phyloP scores from a whole-genome alignment of 1,284 basidiomycete species.

The Boletus austroedulis region DNA sequence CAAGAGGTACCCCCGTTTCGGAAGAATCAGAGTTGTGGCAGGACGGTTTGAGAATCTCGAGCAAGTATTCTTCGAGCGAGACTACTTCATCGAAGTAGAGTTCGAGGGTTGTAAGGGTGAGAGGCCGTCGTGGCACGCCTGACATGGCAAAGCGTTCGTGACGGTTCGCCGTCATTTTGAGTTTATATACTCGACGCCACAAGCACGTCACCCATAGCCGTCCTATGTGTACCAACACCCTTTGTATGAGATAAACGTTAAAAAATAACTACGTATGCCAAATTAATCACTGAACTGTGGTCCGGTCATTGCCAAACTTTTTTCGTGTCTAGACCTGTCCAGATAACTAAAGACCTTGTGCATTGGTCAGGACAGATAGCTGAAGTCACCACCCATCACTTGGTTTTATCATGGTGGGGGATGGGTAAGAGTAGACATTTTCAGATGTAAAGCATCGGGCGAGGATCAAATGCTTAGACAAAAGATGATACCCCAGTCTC shows the following conservation, averaged over 20 bases:
- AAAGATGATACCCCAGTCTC: background rate
- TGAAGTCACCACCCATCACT: background rate
- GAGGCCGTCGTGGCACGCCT: background rate
- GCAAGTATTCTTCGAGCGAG: constrained; percentile 45
- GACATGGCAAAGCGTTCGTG: constrained; percentile 11
- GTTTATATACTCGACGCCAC: background rate
- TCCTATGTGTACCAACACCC: no score
- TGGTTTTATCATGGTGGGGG: no score
- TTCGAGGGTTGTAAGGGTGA: constrained; percentile 26
- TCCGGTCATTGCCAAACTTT: no score
- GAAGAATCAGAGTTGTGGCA: background rate
- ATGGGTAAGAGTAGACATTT: background rate
- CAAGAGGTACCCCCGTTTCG: background rate
- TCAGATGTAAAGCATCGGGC: background rate
- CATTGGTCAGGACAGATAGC: background rate
- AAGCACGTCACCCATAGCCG: background rate
- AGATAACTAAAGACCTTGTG: background rate
- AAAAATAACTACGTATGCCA: no score
- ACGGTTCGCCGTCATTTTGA: background rate
- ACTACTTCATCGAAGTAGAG: constrained; percentile 43
- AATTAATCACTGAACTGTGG: no score
- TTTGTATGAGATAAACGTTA: no score
- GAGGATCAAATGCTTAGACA: background rate
- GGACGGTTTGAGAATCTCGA: constrained; percentile 31
- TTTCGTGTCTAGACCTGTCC: no score